Evolutionary conservation across 805 yeast species (phyloP).

Genomic region (Barnettozyma sp.): DNA sequence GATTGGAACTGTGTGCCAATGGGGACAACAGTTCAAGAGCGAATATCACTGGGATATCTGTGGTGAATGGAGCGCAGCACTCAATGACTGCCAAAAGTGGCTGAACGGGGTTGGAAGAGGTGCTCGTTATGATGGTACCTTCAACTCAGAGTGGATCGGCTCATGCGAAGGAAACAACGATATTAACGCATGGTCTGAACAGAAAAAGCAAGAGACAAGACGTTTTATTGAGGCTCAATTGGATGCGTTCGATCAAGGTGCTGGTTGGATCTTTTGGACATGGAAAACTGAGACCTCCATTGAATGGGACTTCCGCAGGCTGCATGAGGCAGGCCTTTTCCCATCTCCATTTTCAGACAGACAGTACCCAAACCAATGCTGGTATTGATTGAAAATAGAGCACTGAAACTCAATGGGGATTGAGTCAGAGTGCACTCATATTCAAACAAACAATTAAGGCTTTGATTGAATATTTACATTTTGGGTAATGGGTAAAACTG

Average conservation of each 20-base stretch:
- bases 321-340: conserved; percentile 54
- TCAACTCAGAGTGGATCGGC: conserved; percentile 41
- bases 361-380: conserved; percentile 63
- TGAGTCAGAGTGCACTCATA: background rate
- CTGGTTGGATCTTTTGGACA: conserved; percentile 93
- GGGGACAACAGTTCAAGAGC: conserved; percentile 36
- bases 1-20: conserved; percentile 44
- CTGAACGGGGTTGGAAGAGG: conserved; percentile 82
- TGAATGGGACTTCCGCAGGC: conserved; percentile 79
- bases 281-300: conserved; percentile 79
- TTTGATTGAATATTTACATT: too few relatives aligned
- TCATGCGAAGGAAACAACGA: conserved; percentile 51
- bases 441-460: too few relatives aligned
- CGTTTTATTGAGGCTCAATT: conserved; percentile 82
- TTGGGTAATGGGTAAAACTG: too few relatives aligned
- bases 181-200: conserved; percentile 49
- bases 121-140: conserved; percentile 70
- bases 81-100: conserved; percentile 88
- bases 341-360: conserved; percentile 76
- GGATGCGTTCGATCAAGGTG: conserved; percentile 68
- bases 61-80: conserved; percentile 91
- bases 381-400: background rate
- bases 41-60: conserved; percentile 70
- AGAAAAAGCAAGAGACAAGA: conserved; percentile 52
- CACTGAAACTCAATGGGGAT: background rate